A percentile compares a stretch with the other conserved stretches of the same genome.
These are phyloP conservation scores for Fusarium mangiferae DNA, from an alignment of 2,329 filamentous ascomycete species.

Conservation along the genomic window DNA sequence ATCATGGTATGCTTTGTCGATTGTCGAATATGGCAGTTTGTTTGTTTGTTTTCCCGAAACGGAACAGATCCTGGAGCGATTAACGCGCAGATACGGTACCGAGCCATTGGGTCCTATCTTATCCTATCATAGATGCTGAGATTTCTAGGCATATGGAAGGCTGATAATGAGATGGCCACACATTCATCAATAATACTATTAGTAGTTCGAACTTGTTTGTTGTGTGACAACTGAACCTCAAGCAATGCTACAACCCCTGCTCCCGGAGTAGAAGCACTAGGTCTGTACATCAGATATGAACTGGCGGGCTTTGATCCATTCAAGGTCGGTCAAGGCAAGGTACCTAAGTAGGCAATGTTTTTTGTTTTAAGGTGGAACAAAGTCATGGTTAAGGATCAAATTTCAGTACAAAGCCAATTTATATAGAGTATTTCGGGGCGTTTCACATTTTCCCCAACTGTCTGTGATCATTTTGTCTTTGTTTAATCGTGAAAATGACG, in stretches of 20 bases:
- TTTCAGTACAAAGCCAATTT: not conserved
- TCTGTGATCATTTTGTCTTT: not conserved
- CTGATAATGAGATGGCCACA: not conserved
- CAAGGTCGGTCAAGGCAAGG: constrained; percentile 6
- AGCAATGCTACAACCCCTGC: constrained; percentile 27
- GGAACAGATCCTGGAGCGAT: constrained; percentile 3
- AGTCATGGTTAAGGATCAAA: not conserved
- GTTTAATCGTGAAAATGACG: constrained; percentile 7
- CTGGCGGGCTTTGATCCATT: not conserved
- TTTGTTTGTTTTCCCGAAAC: not conserved
- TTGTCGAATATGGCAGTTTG: constrained; percentile 1
- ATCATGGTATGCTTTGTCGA: not conserved
- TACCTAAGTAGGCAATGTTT: not conserved
- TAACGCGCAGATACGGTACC: constrained; percentile 9
- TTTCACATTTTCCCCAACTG: not conserved
- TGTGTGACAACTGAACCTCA: constrained; percentile 3
- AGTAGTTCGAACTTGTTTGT: not conserved
- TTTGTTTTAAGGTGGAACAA: constrained; percentile 14
- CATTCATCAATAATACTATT: not conserved
- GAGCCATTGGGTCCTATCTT: not conserved
- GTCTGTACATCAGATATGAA: not conserved
- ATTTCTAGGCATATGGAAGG: not conserved
- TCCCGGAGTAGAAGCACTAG: not conserved
- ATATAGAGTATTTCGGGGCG: not conserved
- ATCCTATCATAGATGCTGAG: not conserved